Base-by-base conservation (phyloP, 78 protist genomes). In the slime mould (Dictyostelium discoideum) region DNA sequence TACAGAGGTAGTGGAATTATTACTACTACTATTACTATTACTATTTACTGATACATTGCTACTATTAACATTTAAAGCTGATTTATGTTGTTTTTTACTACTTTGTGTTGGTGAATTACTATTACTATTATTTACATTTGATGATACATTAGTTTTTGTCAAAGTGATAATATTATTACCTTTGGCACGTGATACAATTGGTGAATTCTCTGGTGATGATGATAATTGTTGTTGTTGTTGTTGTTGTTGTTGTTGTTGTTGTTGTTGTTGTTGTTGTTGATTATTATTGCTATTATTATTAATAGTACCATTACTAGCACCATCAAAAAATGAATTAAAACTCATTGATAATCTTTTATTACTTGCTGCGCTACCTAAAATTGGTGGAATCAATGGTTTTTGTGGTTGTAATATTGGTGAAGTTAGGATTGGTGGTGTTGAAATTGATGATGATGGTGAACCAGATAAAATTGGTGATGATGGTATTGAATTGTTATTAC, bases 21-120 rank as follows among this genome's bases (percentile, higher is more conserved):
- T 60, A 60, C 20, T 42, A 44, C 48, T 78, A 42, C 26, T 78
- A 78, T 14, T 29, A 42, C 26, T n/a, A n/a, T 46, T 32, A 77
- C n/a, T 42, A 78, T 78, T 78, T 78, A 42, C 32, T 78, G 22
- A 13, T 37, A 42, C 65, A 42, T 3, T 81, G 11, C n/a, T 32
- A 32, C 24, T 50, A 26, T 82, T 82, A 20, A 26, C 37, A 26
- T 50, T 50, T 76, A 46, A 69, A 14, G 37, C 69, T 26, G 26
- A 44, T 86, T 84, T 50, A 39, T 60, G 76, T 60, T 29, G 87
- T 84, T 50, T 76, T 87, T 60, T 72, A 39, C 74, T 18, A 78
- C 76, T 26, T 87, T 24, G 83, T 7, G 67, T 60, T 85, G 92
- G 74, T 20, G 42, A 39, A 78, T 42, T 78, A 78, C 60, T 78